Percentiles rank a stretch among this genome's conserved stretches.
Evolutionary conservation across 2,329 filamentous ascomycete species (phyloP).

Genomic region (Fusarium nelsonii): DNA sequence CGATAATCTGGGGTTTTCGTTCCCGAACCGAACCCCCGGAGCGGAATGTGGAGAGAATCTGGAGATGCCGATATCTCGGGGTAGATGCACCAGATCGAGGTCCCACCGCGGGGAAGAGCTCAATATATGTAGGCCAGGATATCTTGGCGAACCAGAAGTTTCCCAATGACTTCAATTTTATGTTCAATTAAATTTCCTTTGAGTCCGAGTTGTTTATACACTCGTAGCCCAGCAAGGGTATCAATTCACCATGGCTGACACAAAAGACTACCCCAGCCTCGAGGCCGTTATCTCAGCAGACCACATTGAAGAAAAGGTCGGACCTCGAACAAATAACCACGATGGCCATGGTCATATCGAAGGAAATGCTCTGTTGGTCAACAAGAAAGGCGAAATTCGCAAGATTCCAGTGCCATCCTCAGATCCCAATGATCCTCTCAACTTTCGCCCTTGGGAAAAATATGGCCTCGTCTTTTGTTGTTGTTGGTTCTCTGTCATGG

Average conservation of each 20-base stretch:
- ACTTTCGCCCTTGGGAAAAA: slow-evolving; percentile 17
- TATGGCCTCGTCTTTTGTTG: slow-evolving; percentile 24
- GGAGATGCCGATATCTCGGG: neutral
- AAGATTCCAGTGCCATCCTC: slow-evolving; percentile 21
- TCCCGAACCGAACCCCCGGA: slow-evolving; percentile 20
- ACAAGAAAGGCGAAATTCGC: slow-evolving; percentile 13
- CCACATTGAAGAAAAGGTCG: slow-evolving; percentile 6
- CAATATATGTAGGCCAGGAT: neutral
- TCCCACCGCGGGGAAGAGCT: neutral
- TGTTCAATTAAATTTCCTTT: neutral
- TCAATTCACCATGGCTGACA: slow-evolving; percentile 4
- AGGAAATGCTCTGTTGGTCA: slow-evolving; percentile 14
- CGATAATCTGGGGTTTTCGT: neutral
- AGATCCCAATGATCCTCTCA: slow-evolving; percentile 15
- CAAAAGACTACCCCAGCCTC: slow-evolving; percentile 6
- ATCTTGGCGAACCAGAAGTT: neutral
- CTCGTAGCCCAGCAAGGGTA: neutral
- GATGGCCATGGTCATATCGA: slow-evolving; percentile 16
- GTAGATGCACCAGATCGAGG: neutral
- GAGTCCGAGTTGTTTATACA: no score
- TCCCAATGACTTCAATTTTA: neutral
- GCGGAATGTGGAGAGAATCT: slow-evolving; percentile 12
- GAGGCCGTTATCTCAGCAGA: slow-evolving; percentile 2
- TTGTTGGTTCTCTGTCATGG: slow-evolving; percentile 26
- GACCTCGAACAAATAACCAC: neutral